Base-by-base conservation (phyloP, 306 rosid species). In the Gastrolobium bilobum region DNA sequence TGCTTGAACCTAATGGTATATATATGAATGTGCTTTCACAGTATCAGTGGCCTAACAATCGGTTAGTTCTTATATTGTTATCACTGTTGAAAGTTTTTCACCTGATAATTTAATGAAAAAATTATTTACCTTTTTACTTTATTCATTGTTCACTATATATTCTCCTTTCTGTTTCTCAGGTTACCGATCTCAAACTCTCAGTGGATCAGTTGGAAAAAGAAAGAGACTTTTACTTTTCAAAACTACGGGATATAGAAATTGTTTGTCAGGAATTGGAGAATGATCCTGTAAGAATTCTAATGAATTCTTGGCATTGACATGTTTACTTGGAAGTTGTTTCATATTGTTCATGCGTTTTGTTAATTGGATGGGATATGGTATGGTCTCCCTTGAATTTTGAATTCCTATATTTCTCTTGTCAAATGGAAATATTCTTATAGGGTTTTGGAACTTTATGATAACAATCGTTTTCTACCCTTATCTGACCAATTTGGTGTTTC, bases 201-300 rank as follows among this genome's bases (percentile, higher is more conserved):
- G 91, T 96, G 74, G 97, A 96, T 89, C 83, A 86, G 58, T 79
- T 96, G 91, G 99, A 96, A 79, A 96, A 96, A 81, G 99, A 96
- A 83, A 79, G 99, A 79, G 99, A 96, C 75, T 96, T 96, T 56
- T 96, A 96, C 91, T 96, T 96, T 48, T 93, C 94, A 66, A 95
- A 95, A 79, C 81, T 95, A 81, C 84, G 99, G 88, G 99, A 95
- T 79, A 82, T 95, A 48, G 99, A 95, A 88, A 89, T 95, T 82
- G 92, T 95, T 44, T 95, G 99, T 66, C 98, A 93, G 85, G 59
- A 89, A 70, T 37, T 90, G 83, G 99, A 93, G 84, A 67, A 80
- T 11, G 81, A 91, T 75, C 96, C 99, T 67, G 99, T 95, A 93
- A 79, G 97, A 80, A 37, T 82, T 87, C 67, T 58, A 34, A 20